These are phyloP conservation scores for Theileria parva DNA, from an alignment of 169 alveolate genomes.

Conservation along the genomic window DNA sequence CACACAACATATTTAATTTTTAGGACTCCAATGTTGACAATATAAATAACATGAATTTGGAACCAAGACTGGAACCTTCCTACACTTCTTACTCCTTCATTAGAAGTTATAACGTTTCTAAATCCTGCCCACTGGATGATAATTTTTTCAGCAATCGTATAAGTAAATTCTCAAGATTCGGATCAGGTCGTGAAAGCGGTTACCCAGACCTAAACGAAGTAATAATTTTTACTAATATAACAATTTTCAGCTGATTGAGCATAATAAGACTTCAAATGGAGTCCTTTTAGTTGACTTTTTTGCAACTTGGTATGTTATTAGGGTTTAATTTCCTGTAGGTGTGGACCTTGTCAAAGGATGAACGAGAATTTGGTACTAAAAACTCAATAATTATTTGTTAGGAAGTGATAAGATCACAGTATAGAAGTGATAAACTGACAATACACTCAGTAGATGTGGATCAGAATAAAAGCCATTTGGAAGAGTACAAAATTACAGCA, in stretches of 20 bases:
- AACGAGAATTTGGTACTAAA: constrained; percentile 17
- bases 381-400: not conserved
- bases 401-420: constrained; percentile 19
- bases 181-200: not conserved
- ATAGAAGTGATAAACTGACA: constrained; percentile 28
- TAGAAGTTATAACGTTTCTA: not conserved
- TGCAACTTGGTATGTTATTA: constrained; percentile 44
- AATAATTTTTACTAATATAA: not conserved
- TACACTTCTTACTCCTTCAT: not conserved
- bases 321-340: constrained; percentile 14
- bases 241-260: constrained; percentile 36
- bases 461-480: constrained; percentile 14
- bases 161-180: not conserved
- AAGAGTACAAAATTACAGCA: constrained; percentile 32
- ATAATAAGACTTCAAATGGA: constrained; percentile 40
- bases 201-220: not conserved
- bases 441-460: constrained; percentile 51
- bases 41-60: not conserved
- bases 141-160: not conserved
- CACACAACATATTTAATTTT: not conserved
- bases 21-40: not conserved
- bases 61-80: not conserved
- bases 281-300: constrained; percentile 63
- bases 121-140: not conserved
- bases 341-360: constrained; percentile 55